Base-by-base conservation (phyloP, 2,329 filamentous ascomycete species). In the Didymella keratinophila region DNA sequence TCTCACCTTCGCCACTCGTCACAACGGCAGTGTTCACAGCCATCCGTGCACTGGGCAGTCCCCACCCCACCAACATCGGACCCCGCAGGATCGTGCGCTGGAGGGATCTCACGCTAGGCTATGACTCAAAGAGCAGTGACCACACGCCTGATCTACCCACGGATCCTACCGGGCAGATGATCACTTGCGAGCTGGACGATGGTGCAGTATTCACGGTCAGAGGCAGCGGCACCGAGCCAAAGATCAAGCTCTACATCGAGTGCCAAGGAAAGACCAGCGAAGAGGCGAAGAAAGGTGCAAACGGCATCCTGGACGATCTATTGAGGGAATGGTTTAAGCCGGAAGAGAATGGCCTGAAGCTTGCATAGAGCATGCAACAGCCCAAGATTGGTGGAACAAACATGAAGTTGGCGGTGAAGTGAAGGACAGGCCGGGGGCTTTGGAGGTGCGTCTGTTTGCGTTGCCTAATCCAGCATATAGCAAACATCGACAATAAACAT, bases 181-280 rank as follows among this genome's bases (percentile, higher is more conserved):
- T 89, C 65, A 89, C 86, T 2, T 82, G 79, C 58, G 86, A 86
- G 78, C 71, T 88, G 39, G 81, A 85, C 27, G 81, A 81, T 20
- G 77, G 77, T 14, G 79, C 87, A 12, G 80, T 83, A 23, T 87
- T 88, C 65, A 88, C 86, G 2, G 79, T 87, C 21, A 75, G 86
- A 64, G 85, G 82, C 1, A 87, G 85, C 2, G 86, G 86, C 2
- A 89, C 87, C 2, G 87, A 89, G 72, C 87, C 87, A 0, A 89
- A 89, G 78, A 87, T 89, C 61, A 89, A 89, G 71, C 65, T 84
- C 44, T 85, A 85, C 64, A 82, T 84, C 50, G 83, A 85, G 62
- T 81, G 78, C 42, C 78, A 75, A 50, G 80, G 76, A 2, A 70
- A 69, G 42, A 79, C 73, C 11, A 74, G 75, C 14, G 76, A 75